Evolutionary conservation across 2,329 filamentous ascomycete species (phyloP), one percentile per base, ranked within the genome.

Genomic region (Pyrenophora graminea): DNA sequence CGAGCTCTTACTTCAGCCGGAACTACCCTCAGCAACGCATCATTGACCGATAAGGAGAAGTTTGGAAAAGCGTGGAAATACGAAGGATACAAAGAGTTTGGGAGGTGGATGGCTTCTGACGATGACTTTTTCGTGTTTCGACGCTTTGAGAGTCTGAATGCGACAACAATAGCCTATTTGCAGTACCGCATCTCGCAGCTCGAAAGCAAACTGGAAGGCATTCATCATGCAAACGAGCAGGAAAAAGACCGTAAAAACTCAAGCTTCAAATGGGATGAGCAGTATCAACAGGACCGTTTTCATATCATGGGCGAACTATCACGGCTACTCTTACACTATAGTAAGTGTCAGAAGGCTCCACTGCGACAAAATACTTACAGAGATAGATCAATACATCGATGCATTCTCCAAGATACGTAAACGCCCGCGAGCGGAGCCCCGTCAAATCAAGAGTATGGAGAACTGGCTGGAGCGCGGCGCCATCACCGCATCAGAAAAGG

Each of bases 71-170:
- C 49, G 8, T 64, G 53, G 45, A 45, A 78, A 58, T 55, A 54
- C 32, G 42, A 58, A 10, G 68, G 68, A 1, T 70, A 71, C 44
- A 48, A 56, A 32, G 56, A 41, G 0, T 66, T 68, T 34, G 64
- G 58, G 23, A 51, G 43, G 32, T 70, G 59, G 62, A 62, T 69
- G 56, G 64, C 68, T 8, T 66, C 65, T 1, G 66, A 69, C 31
- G 54, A 70, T 30, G 66, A 67, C 40, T 69, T 67, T 34, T 68
- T 70, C 25, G 46, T 71, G 0, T 39, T 71, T 23, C 59, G 68
- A 4, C 54, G 64, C 9, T 70, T 69, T 23, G 55, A 54, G 10
- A 58, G 41, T 18, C 33, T 69, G n/a, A 68, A 67, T 41, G 59
- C 61, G 7, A 49, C 50, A 1, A 57, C 65, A 1, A 55, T 67